A percentile compares a stretch with the other conserved stretches of the same genome.
These are phyloP conservation scores for Kondoa malvinella DNA, from an alignment of 768 basidiomycete species.

Conservation along the genomic window DNA sequence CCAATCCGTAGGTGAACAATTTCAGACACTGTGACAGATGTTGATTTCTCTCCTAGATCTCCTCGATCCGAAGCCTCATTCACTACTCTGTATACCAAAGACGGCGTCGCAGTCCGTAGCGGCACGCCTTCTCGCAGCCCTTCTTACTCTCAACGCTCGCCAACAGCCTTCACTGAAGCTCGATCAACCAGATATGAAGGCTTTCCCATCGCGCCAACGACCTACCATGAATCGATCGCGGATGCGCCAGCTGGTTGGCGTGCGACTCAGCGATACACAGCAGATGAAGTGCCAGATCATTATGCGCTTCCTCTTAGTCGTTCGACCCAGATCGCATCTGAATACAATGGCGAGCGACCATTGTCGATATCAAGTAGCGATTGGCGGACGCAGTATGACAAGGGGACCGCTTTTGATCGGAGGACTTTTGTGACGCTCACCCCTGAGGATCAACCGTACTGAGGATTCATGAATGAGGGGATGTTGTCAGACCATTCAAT, in stretches of 20 bases:
- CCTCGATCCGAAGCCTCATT: neutral
- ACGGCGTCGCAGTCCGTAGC: neutral
- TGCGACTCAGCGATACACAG: neutral
- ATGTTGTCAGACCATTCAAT: too few relatives aligned
- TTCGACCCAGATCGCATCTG: neutral
- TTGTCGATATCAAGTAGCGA: neutral
- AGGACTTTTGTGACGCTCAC: neutral
- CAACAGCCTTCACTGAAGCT: neutral
- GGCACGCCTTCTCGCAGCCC: neutral
- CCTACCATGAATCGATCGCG: neutral
- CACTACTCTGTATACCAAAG: neutral
- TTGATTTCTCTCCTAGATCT: neutral
- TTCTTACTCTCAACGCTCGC: neutral
- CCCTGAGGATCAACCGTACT: conserved; percentile 1
- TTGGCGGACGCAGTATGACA: neutral
- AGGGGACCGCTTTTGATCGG: neutral
- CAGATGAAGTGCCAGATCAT: neutral
- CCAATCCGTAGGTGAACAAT: neutral
- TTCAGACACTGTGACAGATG: neutral
- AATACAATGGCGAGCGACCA: neutral
- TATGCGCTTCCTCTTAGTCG: neutral
- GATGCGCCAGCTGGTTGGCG: neutral
- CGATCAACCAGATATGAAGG: neutral
- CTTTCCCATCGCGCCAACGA: neutral
- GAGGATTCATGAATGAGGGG: neutral